Evolutionary conservation across 345 rosid species (phyloP).

Genomic region (Raphanus sativus): DNA sequence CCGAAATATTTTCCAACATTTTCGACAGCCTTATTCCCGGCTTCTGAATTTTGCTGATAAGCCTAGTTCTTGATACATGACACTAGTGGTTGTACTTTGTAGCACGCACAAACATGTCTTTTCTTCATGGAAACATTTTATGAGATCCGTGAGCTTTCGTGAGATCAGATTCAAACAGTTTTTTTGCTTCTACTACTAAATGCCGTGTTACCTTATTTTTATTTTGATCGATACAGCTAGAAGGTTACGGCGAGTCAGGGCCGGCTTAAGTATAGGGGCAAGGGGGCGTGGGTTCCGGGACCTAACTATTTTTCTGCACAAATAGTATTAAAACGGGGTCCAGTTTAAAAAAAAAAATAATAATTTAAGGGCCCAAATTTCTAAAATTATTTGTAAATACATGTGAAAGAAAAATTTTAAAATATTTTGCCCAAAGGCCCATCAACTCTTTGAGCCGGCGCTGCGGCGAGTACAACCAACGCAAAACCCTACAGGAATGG

Average conservation of each 20-base stretch:
- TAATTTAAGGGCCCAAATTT: too few relatives aligned
- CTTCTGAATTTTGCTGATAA: constrained; percentile 8
- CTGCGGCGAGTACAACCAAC: constrained; percentile 64
- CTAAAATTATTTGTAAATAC: too few relatives aligned
- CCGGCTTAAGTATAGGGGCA: too few relatives aligned
- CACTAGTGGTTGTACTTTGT: constrained; percentile 22
- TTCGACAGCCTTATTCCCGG: neutral
- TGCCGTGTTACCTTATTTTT: neutral
- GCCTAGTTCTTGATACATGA: neutral
- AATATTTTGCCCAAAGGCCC: too few relatives aligned
- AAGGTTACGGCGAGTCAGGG: constrained; percentile 50
- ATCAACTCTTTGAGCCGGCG: too few relatives aligned
- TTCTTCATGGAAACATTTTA: constrained; percentile 96
- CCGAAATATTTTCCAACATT: neutral
- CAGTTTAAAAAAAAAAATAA: too few relatives aligned
- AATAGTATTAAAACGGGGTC: too few relatives aligned
- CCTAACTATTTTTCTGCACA: too few relatives aligned
- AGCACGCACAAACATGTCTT: constrained; percentile 85
- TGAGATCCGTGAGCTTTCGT: constrained; percentile 64
- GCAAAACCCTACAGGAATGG: constrained; percentile 83
- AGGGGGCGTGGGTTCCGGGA: too few relatives aligned
- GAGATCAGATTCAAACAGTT: neutral
- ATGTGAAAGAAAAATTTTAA: too few relatives aligned
- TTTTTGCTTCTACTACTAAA: neutral
- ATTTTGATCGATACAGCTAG: constrained; percentile 52